Conservation (phyloP, 2,329 filamentous ascomycete genomes). For the Monosporascus sp. region DNA sequence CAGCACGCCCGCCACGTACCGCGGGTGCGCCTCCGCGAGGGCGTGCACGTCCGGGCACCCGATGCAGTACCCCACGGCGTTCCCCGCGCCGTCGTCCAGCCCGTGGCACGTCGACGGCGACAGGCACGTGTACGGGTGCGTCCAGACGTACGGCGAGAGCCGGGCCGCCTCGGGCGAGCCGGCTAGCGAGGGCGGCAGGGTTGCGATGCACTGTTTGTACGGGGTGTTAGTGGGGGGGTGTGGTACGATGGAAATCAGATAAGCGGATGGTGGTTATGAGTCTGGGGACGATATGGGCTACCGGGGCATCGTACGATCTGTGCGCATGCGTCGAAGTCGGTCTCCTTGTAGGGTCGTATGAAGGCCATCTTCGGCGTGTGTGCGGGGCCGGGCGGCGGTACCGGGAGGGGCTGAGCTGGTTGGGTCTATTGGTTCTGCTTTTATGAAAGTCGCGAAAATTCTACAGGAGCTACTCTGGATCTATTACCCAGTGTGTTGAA, state of each 20-base stretch:
- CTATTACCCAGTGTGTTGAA: too few species aligned
- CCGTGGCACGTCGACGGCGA: constrained; percentile 41
- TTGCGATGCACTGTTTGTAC: constrained; percentile 39
- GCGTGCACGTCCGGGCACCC: constrained; percentile 37
- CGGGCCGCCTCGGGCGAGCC: constrained; percentile 28
- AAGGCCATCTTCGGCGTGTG: constrained; percentile 34
- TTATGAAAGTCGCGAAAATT: too few species aligned
- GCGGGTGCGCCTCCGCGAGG: constrained; percentile 32
- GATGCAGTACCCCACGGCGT: constrained; percentile 45
- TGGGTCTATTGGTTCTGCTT: too few species aligned
- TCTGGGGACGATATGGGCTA: not conserved
- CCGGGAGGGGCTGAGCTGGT: too few species aligned
- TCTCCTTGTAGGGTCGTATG: constrained; percentile 35
- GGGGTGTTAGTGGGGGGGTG: not conserved
- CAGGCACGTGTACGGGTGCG: constrained; percentile 44
- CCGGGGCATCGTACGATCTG: constrained; percentile 31
- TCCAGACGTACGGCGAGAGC: constrained; percentile 46
- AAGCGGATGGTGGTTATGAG: not conserved
- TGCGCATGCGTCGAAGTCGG: constrained; percentile 36
- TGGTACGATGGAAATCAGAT: not conserved
- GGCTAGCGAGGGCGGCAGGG: constrained; percentile 38
- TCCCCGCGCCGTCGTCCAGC: constrained; percentile 41
- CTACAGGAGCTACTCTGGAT: too few species aligned
- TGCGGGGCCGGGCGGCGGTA: too few species aligned
- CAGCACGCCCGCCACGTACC: constrained; percentile 34